Conservation (phyloP, 2,329 filamentous ascomycete genomes). For the Venturia oleaginea region DNA sequence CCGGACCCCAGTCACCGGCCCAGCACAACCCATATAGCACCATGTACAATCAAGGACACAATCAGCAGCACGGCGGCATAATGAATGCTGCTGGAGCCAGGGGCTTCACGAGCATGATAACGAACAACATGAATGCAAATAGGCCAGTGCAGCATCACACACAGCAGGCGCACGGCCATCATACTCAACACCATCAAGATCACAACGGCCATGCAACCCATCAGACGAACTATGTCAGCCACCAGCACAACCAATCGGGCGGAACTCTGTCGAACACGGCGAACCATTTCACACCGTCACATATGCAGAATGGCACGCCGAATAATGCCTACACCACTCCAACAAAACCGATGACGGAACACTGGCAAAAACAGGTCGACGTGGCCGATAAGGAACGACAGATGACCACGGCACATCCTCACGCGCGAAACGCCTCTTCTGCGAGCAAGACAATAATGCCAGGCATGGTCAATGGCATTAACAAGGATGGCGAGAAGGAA, state of each 20-base stretch:
- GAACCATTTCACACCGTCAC: constrained; percentile 50
- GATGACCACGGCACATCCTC: constrained; percentile 53
- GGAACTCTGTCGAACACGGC: constrained; percentile 57
- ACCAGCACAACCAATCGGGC: constrained; percentile 52
- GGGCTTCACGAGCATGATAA: not conserved
- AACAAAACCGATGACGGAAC: constrained; percentile 52
- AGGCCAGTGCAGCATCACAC: constrained; percentile 27
- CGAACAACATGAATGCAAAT: constrained; percentile 12
- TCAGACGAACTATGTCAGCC: constrained; percentile 49
- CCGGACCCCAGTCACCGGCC: constrained; percentile 42
- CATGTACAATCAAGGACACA: constrained; percentile 58
- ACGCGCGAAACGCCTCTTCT: constrained; percentile 60
- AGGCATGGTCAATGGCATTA: constrained; percentile 39
- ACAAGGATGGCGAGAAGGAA: constrained; percentile 43
- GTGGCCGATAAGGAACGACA: constrained; percentile 65
- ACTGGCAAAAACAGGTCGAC: constrained; percentile 84
- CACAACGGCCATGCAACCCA: constrained; percentile 55
- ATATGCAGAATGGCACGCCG: constrained; percentile 52
- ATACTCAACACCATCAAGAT: constrained; percentile 52
- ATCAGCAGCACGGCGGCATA: constrained; percentile 40
- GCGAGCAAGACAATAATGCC: constrained; percentile 59
- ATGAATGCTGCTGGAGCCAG: not conserved
- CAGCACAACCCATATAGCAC: constrained; percentile 63
- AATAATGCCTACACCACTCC: constrained; percentile 46
- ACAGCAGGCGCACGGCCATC: constrained; percentile 38